Evolutionary conservation across 805 yeast species (phyloP).

Genomic region (Nakazawaea ishiwadae): DNA sequence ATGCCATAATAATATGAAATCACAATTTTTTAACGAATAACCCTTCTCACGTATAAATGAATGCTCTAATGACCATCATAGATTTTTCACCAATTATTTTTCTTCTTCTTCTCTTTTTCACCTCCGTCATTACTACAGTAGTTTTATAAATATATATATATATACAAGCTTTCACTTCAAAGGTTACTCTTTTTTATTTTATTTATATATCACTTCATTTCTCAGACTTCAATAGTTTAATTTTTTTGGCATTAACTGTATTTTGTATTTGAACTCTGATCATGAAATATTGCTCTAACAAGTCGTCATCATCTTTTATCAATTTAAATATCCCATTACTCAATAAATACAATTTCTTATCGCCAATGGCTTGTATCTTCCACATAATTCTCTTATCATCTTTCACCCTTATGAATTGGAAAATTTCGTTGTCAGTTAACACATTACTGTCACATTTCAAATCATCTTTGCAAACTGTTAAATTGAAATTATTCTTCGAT

Average conservation of each 20-base stretch:
- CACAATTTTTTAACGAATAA: too few species aligned
- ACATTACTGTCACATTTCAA: conserved; percentile 20
- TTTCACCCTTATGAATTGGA: conserved; percentile 15
- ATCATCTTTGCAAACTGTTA: conserved; percentile 16
- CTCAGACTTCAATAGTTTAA: conserved; percentile 2
- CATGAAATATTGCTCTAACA: conserved; percentile 21
- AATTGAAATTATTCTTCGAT: conserved; percentile 18
- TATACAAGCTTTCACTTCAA: too few species aligned
- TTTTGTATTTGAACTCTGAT: conserved; percentile 24
- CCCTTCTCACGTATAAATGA: too few species aligned
- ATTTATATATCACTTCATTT: not conserved
- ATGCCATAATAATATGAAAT: not conserved
- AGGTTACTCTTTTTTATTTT: not conserved
- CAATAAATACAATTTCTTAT: conserved; percentile 3
- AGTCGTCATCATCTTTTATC: conserved; percentile 24
- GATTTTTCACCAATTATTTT: too few species aligned
- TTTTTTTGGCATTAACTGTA: conserved; percentile 16
- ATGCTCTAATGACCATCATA: too few species aligned
- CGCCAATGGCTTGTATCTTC: conserved; percentile 3
- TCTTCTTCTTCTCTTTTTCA: too few species aligned
- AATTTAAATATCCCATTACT: conserved; percentile 17
- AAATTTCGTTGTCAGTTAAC: conserved; percentile 24
- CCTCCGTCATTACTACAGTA: too few species aligned
- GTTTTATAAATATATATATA: too few species aligned
- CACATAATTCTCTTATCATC: conserved; percentile 3